phyloP scores from a whole-genome alignment of 768 basidiomycete species.

The Infundibulicybe gibba region DNA sequence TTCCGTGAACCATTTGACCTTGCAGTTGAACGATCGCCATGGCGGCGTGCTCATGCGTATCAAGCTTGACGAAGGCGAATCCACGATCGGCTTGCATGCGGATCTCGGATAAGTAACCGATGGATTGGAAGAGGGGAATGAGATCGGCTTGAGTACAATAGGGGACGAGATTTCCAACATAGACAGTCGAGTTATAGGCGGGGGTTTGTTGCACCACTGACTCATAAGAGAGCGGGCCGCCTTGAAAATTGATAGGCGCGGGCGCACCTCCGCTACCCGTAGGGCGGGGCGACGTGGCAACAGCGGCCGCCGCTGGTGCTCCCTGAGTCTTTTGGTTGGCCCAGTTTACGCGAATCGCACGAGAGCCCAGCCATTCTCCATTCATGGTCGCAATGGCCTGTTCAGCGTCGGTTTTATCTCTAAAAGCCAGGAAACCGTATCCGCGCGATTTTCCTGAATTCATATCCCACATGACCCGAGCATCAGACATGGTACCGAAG shows the following conservation, averaged over 20 bases:
- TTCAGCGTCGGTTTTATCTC: conserved; percentile 98
- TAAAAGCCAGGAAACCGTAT: conserved; percentile 97
- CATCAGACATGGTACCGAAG: conserved; percentile 95
- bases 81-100: conserved; percentile 99
- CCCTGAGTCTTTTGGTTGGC: conserved; percentile 99
- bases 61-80: conserved; percentile 98
- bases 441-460: conserved; percentile 98
- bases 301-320: conserved; percentile 26
- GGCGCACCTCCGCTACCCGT: conserved; percentile 61
- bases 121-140: conserved; percentile 96
- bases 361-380: conserved; percentile 97
- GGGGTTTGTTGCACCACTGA: conserved; percentile 92
- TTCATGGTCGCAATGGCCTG: conserved; percentile 99
- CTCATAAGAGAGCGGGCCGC: conserved; percentile 88
- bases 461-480: conserved; percentile 99
- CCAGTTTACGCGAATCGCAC: conserved; percentile 99
- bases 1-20: conserved; percentile 94
- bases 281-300: conserved; percentile 36
- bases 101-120: conserved; percentile 97
- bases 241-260: conserved; percentile 88
- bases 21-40: conserved; percentile 97
- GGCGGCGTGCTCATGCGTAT: conserved; percentile 97
- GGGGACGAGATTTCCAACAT: conserved; percentile 97
- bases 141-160: conserved; percentile 97
- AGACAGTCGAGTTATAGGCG: conserved; percentile 92